Percentiles rank a stretch among this genome's conserved stretches.
Conservation (phyloP, 768 basidiomycete species). For the Collybia sp. region DNA sequence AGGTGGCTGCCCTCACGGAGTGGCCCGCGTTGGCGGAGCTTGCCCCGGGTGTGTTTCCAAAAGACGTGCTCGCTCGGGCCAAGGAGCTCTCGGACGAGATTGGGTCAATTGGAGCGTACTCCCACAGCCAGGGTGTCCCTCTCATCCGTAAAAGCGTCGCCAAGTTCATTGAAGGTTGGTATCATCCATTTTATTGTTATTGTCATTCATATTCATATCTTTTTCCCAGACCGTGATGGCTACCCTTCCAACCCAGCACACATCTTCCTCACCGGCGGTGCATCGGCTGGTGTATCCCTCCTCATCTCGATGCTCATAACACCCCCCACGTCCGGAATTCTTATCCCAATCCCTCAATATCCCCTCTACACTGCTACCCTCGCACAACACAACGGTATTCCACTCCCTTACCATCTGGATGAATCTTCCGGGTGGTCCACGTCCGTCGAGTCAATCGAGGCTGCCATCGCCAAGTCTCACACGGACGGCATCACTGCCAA, state of each 20-base stretch:
- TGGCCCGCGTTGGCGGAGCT: constrained; percentile 82
- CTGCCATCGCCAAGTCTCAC: constrained; percentile 61
- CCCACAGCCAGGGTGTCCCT: constrained; percentile 90
- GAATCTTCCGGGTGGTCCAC: constrained; percentile 84
- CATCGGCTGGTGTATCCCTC: constrained; percentile 90
- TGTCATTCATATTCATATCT: constrained; percentile 5
- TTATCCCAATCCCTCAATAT: constrained; percentile 98
- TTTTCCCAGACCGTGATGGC: constrained; percentile 76
- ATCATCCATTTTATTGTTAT: background rate
- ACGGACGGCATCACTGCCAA: constrained; percentile 61
- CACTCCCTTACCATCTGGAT: constrained; percentile 87
- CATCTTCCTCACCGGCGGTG: constrained; percentile 95
- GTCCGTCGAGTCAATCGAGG: constrained; percentile 59
- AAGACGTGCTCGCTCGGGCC: constrained; percentile 81
- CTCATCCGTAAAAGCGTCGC: constrained; percentile 86
- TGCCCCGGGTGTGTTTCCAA: constrained; percentile 76
- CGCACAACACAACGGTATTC: constrained; percentile 74
- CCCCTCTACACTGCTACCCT: constrained; percentile 96
- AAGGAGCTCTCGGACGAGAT: constrained; percentile 78
- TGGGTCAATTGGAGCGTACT: constrained; percentile 92
- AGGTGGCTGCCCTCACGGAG: constrained; percentile 91
- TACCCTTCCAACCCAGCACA: constrained; percentile 74
- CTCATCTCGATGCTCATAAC: constrained; percentile 78
- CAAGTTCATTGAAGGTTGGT: constrained; percentile 79
- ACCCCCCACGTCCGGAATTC: constrained; percentile 63